These are phyloP conservation scores for Hortaea werneckii DNA, from an alignment of 2,329 filamentous ascomycete species.

Conservation along the genomic window DNA sequence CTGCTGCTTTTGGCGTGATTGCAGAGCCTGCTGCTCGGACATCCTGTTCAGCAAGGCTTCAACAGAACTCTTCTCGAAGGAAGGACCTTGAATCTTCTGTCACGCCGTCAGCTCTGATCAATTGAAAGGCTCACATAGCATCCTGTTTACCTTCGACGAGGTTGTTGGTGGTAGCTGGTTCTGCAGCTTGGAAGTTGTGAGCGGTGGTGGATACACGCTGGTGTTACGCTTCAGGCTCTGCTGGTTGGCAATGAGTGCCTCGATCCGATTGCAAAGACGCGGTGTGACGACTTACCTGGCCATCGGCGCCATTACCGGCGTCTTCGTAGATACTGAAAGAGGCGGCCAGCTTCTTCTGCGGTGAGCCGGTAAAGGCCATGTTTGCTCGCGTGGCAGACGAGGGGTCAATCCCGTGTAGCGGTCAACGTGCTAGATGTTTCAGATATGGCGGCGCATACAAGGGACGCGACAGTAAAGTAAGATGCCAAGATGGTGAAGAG, in stretches of 20 bases:
- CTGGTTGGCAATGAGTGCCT: slow-evolving; percentile 4
- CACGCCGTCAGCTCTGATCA: neutral
- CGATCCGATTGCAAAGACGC: neutral
- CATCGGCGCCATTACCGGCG: neutral
- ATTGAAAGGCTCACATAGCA: neutral
- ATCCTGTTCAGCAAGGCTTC: slow-evolving; percentile 66
- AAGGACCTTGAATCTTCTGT: slow-evolving; percentile 4
- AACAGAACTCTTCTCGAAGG: slow-evolving; percentile 29
- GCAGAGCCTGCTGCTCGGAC: slow-evolving; percentile 51
- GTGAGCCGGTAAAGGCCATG: slow-evolving; percentile 9
- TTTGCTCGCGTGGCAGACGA: neutral
- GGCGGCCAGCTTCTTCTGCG: slow-evolving; percentile 9
- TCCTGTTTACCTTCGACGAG: slow-evolving; percentile 5
- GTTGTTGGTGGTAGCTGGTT: slow-evolving; percentile 17
- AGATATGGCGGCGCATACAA: neutral
- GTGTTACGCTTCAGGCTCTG: slow-evolving; percentile 8
- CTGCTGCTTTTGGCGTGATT: slow-evolving; percentile 42
- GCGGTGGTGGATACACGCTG: slow-evolving; percentile 17
- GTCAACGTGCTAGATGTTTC: neutral
- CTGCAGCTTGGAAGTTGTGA: slow-evolving; percentile 27
- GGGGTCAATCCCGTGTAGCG: neutral
- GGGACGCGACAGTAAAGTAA: neutral
- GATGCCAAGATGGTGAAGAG: slow-evolving; percentile 1
- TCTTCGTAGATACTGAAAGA: slow-evolving; percentile 11
- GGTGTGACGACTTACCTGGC: slow-evolving; percentile 2